Evolutionary conservation across 495 filamentous ascomycete genomes (phyloP), one percentile per base, ranked within the genome.

Genomic region (Penicillium longicatenatum): DNA sequence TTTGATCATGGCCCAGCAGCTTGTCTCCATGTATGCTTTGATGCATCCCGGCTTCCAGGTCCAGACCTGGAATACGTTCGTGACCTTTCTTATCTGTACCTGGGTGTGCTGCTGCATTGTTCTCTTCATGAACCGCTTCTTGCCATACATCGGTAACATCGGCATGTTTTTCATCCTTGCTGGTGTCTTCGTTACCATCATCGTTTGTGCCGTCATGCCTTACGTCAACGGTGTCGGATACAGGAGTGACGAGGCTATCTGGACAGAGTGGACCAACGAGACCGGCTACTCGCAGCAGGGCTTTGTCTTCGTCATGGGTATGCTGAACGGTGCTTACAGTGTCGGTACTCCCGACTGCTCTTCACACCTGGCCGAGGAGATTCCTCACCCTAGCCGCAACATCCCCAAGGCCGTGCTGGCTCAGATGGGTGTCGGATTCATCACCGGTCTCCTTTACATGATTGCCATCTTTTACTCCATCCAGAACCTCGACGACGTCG

Each of bases 301-400:
- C 6, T 84, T 96, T 17, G 90, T 87, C 12, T 96, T 96, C 61
- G 72, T 93, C 14, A 73, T 85, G 3, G 91, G 92, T 2, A 89
- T 94, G 66, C 79, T 96, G 21, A 95, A 96, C 63, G 92, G 90
- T 19, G 90, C 92, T 10, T 96, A 89, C 67, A 84, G 88, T 17
- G 85, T 96, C 33, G 92, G 92, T 12, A 92, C 91, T 0, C 90
- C 90, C 3, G 90, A 90, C 67, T 79, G 82, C 39, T 81, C 89
- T 14, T 84, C 86, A 7, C 91, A 96, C 70, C 79, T 96, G 58
- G 87, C 91, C 2, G 91, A 96, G 70, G 91, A 96, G 71, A 76
- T 96, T 12, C 88, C 89, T 0, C 74, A 85, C 57, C 78, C 74
- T 1, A 76, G 74, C 55, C 65, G 61, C 14, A 80, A 79, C 60